Conservation (phyloP, 768 basidiomycete species). For the Xerocomus brunneocitrinus region DNA sequence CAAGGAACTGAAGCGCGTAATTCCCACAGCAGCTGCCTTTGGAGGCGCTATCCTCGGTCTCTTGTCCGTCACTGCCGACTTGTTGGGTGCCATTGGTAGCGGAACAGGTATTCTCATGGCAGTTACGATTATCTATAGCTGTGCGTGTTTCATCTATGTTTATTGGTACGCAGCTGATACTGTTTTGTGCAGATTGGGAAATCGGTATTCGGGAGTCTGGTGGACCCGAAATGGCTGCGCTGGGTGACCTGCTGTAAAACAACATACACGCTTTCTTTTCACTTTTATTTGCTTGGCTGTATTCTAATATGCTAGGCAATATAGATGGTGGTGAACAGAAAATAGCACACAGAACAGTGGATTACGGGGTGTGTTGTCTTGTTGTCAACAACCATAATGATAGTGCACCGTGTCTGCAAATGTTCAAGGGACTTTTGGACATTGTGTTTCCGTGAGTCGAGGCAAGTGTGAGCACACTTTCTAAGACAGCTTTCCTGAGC, state of each 20-base stretch:
- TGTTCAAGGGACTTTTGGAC: too few species aligned
- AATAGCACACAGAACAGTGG: too few species aligned
- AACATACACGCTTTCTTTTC: not conserved
- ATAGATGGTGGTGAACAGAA: slow-evolving; percentile 5
- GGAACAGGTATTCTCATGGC: slow-evolving; percentile 97
- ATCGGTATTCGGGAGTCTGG: slow-evolving; percentile 80
- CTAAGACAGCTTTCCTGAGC: too few species aligned
- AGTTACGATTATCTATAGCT: slow-evolving; percentile 95
- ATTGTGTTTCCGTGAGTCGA: too few species aligned
- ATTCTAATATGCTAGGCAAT: slow-evolving; percentile 3
- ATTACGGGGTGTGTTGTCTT: too few species aligned
- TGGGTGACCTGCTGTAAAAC: slow-evolving; percentile 70
- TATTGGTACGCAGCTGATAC: not conserved
- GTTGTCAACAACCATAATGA: too few species aligned
- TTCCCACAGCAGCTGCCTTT: slow-evolving; percentile 95
- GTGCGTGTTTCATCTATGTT: slow-evolving; percentile 3
- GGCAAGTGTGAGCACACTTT: too few species aligned
- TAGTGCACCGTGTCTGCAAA: too few species aligned
- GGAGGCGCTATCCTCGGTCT: slow-evolving; percentile 96
- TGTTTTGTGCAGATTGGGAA: slow-evolving; percentile 69
- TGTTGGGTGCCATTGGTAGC: slow-evolving; percentile 94
- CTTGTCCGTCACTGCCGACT: slow-evolving; percentile 84
- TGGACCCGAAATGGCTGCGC: slow-evolving; percentile 76
- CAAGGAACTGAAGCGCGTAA: slow-evolving; percentile 97
- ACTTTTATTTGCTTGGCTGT: slow-evolving; percentile 1